Conservation (phyloP, 768 basidiomycete genomes). For the Clavulina sp. region DNA sequence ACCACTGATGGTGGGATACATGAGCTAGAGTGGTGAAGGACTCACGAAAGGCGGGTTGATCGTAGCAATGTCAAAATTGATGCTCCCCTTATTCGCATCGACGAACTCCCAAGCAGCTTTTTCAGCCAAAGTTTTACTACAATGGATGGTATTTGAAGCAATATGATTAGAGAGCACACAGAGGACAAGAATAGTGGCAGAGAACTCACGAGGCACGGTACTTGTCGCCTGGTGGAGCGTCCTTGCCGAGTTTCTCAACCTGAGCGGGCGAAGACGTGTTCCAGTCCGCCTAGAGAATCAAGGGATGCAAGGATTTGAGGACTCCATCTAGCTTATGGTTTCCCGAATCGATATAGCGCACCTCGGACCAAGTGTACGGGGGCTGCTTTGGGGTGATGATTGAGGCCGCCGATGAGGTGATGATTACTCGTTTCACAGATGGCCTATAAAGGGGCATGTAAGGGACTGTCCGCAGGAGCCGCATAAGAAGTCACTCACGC, state of each 20-base stretch:
- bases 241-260: constrained; percentile 32
- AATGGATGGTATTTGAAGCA: constrained; percentile 1
- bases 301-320: constrained; percentile 16
- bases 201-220: constrained; percentile 43
- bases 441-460: neutral
- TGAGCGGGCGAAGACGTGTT: constrained; percentile 31
- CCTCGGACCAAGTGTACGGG: neutral
- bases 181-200: too few species aligned
- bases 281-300: constrained; percentile 34
- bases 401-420: neutral
- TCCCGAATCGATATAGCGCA: neutral
- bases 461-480: too few species aligned
- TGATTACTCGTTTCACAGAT: neutral
- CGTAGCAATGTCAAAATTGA: constrained; percentile 35
- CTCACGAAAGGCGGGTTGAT: constrained; percentile 38
- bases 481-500: constrained; percentile 1
- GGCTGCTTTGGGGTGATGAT: neutral
- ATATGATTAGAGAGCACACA: too few species aligned
- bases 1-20: too few species aligned
- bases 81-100: constrained; percentile 23
- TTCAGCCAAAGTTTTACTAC: constrained; percentile 53
- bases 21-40: neutral
- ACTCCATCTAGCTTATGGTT: neutral
- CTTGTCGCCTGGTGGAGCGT: constrained; percentile 24
- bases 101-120: constrained; percentile 36